Evolutionary conservation across 768 basidiomycete species (phyloP), one percentile per base, ranked within the genome.

Genomic region (Mycena leptocephala): DNA sequence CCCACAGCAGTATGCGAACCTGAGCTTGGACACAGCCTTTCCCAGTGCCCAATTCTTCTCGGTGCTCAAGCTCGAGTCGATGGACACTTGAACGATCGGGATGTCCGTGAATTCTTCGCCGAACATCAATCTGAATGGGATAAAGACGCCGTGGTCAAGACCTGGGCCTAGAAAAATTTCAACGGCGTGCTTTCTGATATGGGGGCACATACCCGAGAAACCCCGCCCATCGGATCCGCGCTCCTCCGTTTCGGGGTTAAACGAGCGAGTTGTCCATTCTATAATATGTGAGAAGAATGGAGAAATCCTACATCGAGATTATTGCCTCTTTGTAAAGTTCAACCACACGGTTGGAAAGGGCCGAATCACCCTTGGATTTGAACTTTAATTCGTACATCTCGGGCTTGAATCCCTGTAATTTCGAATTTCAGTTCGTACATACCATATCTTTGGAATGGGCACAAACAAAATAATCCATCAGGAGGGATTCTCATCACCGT

Each of bases 91-190:
- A n/a, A 95, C 90, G 79, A 96, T 89, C 3, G 95, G 95, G 22
- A 96, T 84, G 7, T 89, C 87, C 32, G 81, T 87, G 71, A 92
- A 89, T 59, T 89, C 88, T 59, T 92, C 89, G 8, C 93, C 93
- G 79, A 96, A 95, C 95, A 96, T 96, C 73, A 93, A 81, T 56
- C 88, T 87, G 87, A 96, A 95, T 2, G 95, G 95, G 16, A 96
- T 86, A 81, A 95, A 96, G 56, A 95, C 94, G 30, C 95, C 95
- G 79, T 95, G 94, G 80, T 95, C 94, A 0, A 95, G 83, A 8
- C 94, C 95, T 0, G 93, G 90, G 0, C 92, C 93, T 58, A 79
- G 13, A 5, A 26, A 46, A 43, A 56, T 69, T 39, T 3, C 51
- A 37, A 30, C 4, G 3, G 9, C 4, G 7, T 7, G 3, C 26